Evolutionary conservation across 345 rosid species (phyloP).

Genomic region (Kernera saxatilis): DNA sequence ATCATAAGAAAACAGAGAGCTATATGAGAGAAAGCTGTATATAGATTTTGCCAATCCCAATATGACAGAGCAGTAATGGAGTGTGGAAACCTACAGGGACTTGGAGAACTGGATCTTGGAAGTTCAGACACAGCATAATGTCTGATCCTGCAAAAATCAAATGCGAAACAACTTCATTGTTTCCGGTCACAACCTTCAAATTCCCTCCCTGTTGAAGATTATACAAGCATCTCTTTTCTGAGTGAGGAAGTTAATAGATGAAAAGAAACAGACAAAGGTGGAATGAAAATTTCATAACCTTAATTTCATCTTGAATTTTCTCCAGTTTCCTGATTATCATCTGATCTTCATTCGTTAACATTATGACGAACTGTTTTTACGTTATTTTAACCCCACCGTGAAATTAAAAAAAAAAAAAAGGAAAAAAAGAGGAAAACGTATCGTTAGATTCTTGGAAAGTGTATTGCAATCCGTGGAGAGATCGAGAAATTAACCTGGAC

Average conservation of each 20-base stretch:
- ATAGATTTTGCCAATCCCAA: not conserved
- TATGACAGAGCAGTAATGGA: not conserved
- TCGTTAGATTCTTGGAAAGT: not conserved
- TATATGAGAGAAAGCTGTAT: not conserved
- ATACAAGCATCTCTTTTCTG: not conserved
- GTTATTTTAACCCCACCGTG: not conserved
- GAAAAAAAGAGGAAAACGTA: not conserved
- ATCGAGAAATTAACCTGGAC: conserved; percentile 43
- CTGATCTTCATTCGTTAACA: conserved; percentile 36
- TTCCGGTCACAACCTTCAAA: conserved; percentile 37
- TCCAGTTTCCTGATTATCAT: conserved; percentile 27
- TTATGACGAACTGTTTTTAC: conserved; percentile 52
- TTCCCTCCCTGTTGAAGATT: conserved; percentile 38
- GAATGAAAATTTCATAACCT: conserved; percentile 28
- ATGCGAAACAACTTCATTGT: conserved; percentile 47
- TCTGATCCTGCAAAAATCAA: conserved; percentile 59
- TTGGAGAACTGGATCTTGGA: conserved; percentile 54
- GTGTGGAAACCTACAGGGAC: conserved; percentile 45
- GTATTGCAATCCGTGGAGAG: not conserved
- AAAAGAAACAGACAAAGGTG: not conserved
- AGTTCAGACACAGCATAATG: conserved; percentile 50
- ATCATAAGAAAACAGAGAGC: conserved; percentile 3
- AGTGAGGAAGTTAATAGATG: not conserved
- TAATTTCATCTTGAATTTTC: conserved; percentile 37
- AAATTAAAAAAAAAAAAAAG: not conserved